A percentile compares a stretch with the other conserved stretches of the same genome.
phyloP scores from a whole-genome alignment of 768 basidiomycete species.

The Suillus cothurnatus region DNA sequence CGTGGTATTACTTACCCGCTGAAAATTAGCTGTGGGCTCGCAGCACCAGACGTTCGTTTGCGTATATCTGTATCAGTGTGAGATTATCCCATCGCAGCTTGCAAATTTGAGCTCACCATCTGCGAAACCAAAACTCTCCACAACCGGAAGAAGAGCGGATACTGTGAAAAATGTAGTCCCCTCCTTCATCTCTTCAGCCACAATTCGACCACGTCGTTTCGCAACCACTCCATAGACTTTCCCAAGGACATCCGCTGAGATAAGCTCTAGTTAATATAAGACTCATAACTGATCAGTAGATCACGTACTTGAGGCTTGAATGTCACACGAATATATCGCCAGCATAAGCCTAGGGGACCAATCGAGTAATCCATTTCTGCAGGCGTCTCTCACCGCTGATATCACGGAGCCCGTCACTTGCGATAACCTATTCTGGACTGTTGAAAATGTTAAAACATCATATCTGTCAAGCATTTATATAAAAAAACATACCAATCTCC shows the following conservation, averaged over 20 bases:
- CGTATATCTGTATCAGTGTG: constrained; percentile 74
- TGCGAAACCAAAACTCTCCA: constrained; percentile 97
- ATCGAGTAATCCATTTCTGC: constrained; percentile 86
- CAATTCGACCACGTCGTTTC: constrained; percentile 85
- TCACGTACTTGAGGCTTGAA: constrained; percentile 91
- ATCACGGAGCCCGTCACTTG: constrained; percentile 92
- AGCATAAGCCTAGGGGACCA: constrained; percentile 98
- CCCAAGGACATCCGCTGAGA: constrained; percentile 89
- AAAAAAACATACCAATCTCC: constrained; percentile 64
- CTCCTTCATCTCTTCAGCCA: constrained; percentile 99
- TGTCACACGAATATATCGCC: constrained; percentile 99
- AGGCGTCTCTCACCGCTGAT: constrained; percentile 86
- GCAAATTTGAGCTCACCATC: constrained; percentile 61
- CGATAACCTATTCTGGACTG: constrained; percentile 78
- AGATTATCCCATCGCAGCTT: neutral
- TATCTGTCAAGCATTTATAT: constrained; percentile 8
- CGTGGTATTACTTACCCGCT: constrained; percentile 63
- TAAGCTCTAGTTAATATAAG: constrained; percentile 14
- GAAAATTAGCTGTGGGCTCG: constrained; percentile 96
- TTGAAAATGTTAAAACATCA: constrained; percentile 17
- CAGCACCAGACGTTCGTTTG: constrained; percentile 94
- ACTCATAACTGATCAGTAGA: constrained; percentile 3
- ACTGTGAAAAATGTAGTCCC: constrained; percentile 95
- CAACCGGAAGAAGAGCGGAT: constrained; percentile 87
- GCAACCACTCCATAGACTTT: constrained; percentile 97